Evolutionary conservation across 2,329 filamentous ascomycete species (phyloP).

Genomic region (Clarireedia paspali): DNA sequence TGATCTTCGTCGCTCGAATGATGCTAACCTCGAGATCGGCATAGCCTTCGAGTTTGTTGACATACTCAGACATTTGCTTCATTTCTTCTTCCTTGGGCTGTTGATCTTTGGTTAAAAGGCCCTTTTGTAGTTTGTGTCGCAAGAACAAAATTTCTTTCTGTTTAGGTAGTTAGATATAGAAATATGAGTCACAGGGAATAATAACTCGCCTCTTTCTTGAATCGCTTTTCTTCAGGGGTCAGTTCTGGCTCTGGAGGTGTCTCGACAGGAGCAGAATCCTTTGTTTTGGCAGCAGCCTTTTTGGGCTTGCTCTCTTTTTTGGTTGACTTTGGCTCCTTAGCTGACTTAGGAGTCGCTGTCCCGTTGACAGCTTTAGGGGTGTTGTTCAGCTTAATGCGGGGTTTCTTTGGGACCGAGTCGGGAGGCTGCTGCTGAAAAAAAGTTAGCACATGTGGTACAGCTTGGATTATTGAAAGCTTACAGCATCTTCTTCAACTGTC

Average conservation of each 20-base stretch:
- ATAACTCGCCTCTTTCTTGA: constrained; percentile 49
- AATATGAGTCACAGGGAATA: background rate
- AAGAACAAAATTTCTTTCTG: constrained; percentile 82
- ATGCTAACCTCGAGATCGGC: constrained; percentile 80
- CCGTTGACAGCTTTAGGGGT: constrained; percentile 62
- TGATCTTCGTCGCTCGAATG: constrained; percentile 89
- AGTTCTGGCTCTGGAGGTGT: constrained; percentile 49
- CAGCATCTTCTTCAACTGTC: constrained; percentile 55
- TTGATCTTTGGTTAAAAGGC: constrained; percentile 77
- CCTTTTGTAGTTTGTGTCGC: constrained; percentile 90
- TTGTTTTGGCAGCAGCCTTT: constrained; percentile 45
- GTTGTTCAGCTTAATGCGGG: constrained; percentile 57
- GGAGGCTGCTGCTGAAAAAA: background rate
- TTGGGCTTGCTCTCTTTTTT: constrained; percentile 35
- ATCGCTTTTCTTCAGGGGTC: constrained; percentile 48
- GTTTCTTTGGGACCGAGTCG: constrained; percentile 56
- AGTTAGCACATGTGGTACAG: background rate
- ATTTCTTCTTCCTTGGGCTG: constrained; percentile 83
- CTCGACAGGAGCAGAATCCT: constrained; percentile 45
- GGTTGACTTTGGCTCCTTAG: constrained; percentile 31
- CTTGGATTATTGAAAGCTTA: constrained; percentile 31
- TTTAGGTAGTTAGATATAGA: constrained; percentile 30
- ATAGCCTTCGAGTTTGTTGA: constrained; percentile 74
- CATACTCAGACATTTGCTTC: constrained; percentile 67
- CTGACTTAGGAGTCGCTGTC: constrained; percentile 23